Percentiles rank a stretch among this genome's conserved stretches.
Evolutionary conservation across 1,139 yeast genomes (phyloP).

Genomic region (Debaryomycetaceae sp.): DNA sequence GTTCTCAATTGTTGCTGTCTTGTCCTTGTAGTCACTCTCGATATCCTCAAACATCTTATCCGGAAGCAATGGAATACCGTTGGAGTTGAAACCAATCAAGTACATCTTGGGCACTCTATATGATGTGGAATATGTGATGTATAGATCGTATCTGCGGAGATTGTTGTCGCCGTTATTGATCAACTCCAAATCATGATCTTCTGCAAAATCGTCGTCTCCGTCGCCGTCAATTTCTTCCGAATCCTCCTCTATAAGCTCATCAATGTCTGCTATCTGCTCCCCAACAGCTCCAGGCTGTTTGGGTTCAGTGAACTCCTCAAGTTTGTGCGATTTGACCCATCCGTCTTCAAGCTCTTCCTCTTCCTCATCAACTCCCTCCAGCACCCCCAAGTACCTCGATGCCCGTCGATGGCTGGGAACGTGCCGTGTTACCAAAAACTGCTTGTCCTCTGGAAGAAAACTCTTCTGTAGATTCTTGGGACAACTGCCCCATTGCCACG

Average conservation of each 20-base stretch:
- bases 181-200: slow-evolving; percentile 32
- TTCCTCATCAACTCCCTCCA: slow-evolving; percentile 32
- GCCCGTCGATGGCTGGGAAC: slow-evolving; percentile 87
- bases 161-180: slow-evolving; percentile 23
- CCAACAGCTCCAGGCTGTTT: slow-evolving; percentile 11
- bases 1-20: slow-evolving; percentile 93
- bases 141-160: slow-evolving; percentile 78
- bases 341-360: slow-evolving; percentile 50
- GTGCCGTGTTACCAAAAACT: slow-evolving; percentile 79
- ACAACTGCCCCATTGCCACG: slow-evolving; percentile 91
- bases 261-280: slow-evolving; percentile 33
- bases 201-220: slow-evolving; percentile 18
- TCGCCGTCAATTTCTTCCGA: slow-evolving; percentile 27
- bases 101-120: slow-evolving; percentile 95
- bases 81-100: slow-evolving; percentile 77
- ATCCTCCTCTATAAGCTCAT: slow-evolving; percentile 38
- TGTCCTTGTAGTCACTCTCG: slow-evolving; percentile 84
- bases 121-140: slow-evolving; percentile 89
- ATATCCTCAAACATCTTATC: slow-evolving; percentile 93
- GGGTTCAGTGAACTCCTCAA: slow-evolving; percentile 7
- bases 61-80: slow-evolving; percentile 85
- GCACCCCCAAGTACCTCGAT: slow-evolving; percentile 47
- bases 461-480: slow-evolving; percentile 59
- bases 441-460: slow-evolving; percentile 83
- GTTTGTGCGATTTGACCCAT: slow-evolving; percentile 44